These are phyloP conservation scores for Trichophyton schoenleinii DNA, from an alignment of 2,329 filamentous ascomycete species.

Conservation along the genomic window DNA sequence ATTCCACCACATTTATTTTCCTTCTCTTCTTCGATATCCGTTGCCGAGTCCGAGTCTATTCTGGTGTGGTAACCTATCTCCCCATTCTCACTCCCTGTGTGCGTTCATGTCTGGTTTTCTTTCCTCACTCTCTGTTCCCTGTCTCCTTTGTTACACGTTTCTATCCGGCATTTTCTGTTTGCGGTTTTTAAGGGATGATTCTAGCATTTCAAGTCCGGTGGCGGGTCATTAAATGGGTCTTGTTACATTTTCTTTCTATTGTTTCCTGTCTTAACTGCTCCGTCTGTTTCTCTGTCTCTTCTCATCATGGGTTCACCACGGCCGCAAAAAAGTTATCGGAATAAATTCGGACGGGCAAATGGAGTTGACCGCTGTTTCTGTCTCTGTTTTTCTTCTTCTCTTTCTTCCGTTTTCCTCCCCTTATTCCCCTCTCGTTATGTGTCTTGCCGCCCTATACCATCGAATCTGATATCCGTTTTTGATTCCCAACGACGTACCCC, in stretches of 20 bases:
- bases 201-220: constrained; percentile 1
- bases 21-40: neutral
- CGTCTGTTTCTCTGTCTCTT: neutral
- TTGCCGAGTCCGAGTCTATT: neutral
- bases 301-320: neutral
- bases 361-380: constrained; percentile 1
- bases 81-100: neutral
- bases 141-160: neutral
- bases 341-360: constrained; percentile 5
- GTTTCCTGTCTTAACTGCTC: neutral
- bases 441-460: neutral
- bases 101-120: neutral
- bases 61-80: neutral
- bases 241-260: neutral
- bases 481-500: neutral
- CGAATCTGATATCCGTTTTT: neutral
- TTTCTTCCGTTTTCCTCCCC: neutral
- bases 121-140: neutral
- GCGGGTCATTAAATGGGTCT: constrained; percentile 2
- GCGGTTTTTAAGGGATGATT: neutral
- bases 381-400: neutral
- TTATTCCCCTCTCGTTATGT: neutral
- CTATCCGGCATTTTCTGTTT: neutral
- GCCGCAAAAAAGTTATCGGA: constrained; percentile 5
- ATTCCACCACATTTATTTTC: neutral